Conservation (phyloP, 306 rosid genomes). For the Malus fusca region DNA sequence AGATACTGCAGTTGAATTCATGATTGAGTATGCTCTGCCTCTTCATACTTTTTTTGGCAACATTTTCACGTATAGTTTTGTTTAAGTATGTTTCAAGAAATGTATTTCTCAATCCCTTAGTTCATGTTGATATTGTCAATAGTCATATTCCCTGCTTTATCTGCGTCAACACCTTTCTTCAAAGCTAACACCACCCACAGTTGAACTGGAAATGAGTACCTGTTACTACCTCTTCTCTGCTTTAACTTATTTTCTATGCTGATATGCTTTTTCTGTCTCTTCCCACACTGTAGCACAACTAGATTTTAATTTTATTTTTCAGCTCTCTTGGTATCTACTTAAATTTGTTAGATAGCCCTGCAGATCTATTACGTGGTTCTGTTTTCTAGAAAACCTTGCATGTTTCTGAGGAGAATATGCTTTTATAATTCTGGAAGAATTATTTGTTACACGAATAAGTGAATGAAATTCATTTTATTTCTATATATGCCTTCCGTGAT, state of each 20-base stretch:
- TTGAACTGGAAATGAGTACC: neutral
- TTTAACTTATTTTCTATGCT: neutral
- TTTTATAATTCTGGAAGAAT: neutral
- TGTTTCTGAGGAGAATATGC: neutral
- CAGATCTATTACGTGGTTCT: neutral
- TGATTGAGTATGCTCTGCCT: conserved; percentile 66
- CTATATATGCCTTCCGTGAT: neutral
- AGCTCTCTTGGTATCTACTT: neutral
- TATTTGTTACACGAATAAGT: neutral
- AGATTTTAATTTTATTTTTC: neutral
- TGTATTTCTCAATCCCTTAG: neutral
- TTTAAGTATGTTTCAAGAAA: neutral
- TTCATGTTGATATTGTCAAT: neutral
- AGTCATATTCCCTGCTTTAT: neutral
- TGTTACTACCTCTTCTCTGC: neutral
- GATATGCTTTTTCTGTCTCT: neutral
- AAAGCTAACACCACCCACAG: neutral
- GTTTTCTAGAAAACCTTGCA: neutral
- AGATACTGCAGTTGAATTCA: conserved; percentile 67
- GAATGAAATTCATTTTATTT: neutral
- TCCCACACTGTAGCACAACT: neutral
- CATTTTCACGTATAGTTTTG: neutral
- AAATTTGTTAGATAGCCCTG: neutral
- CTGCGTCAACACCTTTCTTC: neutral
- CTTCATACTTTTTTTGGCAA: neutral